Conservation (phyloP, 208 protist genomes). For the Leishmania martiniquensis region DNA sequence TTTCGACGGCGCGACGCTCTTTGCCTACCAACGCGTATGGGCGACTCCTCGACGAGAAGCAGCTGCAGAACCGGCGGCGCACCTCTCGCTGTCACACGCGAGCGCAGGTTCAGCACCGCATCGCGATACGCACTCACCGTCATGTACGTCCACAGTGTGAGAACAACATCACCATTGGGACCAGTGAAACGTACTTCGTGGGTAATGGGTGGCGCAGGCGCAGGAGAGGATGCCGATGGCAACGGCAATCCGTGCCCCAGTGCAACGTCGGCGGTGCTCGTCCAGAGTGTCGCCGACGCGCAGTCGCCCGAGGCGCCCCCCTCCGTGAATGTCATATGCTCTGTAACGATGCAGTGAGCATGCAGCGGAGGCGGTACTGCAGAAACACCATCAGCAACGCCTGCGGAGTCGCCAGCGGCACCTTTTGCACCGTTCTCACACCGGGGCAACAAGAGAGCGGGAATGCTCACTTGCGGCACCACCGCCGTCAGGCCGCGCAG, state of each 20-base stretch:
- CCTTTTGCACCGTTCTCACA: background rate
- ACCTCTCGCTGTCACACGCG: conserved; percentile 13
- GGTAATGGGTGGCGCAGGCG: background rate
- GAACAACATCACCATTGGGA: conserved; percentile 34
- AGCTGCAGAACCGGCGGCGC: conserved; percentile 30
- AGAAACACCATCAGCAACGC: background rate
- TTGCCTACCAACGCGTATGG: background rate
- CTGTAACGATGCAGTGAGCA: conserved; percentile 18
- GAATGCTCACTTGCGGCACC: conserved; percentile 41
- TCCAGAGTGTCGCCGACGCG: conserved; percentile 31
- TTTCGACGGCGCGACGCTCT: background rate
- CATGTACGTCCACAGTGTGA: conserved; percentile 34
- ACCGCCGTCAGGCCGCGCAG: conserved; percentile 30
- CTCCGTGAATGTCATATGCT: conserved; percentile 9
- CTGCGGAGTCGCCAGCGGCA: background rate
- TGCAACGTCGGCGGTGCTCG: conserved; percentile 8
- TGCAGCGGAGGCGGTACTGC: conserved; percentile 7
- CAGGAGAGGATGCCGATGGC: background rate
- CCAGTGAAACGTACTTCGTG: conserved; percentile 25
- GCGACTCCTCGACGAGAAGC: conserved; percentile 19
- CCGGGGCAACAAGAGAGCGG: conserved; percentile 19
- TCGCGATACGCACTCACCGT: conserved; percentile 57
- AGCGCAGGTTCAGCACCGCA: conserved; percentile 48
- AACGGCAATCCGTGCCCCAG: background rate
- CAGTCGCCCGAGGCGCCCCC: background rate